Percentiles rank a stretch among this genome's conserved stretches.
Conservation (phyloP, 2,329 filamentous ascomycete genomes). For the Teratosphaeriaceae sp. region DNA sequence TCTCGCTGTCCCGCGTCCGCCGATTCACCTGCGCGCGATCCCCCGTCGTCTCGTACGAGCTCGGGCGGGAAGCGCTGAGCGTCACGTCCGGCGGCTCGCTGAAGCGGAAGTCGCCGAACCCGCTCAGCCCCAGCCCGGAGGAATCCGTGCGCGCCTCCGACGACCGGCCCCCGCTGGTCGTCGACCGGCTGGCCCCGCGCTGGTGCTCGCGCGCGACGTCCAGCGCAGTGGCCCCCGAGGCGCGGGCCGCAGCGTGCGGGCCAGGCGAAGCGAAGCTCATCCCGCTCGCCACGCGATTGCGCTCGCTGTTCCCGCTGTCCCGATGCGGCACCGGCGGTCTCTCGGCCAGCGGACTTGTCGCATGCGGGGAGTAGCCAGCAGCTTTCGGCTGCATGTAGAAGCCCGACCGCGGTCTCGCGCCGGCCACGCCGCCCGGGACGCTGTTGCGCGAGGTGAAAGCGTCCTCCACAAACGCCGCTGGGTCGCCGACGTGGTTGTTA, state of each 20-base stretch:
- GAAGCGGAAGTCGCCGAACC: conserved; percentile 15
- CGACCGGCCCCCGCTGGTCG: neutral
- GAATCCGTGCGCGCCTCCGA: neutral
- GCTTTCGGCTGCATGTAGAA: conserved; percentile 19
- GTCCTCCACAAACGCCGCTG: conserved; percentile 5
- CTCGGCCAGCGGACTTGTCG: conserved; percentile 4
- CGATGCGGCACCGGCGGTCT: conserved; percentile 15
- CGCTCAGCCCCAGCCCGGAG: conserved; percentile 8
- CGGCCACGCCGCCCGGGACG: conserved; percentile 5
- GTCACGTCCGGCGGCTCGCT: conserved; percentile 10
- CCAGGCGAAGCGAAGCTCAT: conserved; percentile 15
- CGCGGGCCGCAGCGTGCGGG: too few relatives aligned
- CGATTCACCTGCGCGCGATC: neutral
- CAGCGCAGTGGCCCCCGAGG: neutral
- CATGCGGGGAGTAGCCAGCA: conserved; percentile 9
- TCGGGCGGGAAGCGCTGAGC: conserved; percentile 4
- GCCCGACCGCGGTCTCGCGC: conserved; percentile 7
- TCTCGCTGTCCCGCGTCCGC: conserved; percentile 9
- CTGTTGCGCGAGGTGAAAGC: conserved; percentile 1
- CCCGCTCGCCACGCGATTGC: conserved; percentile 17
- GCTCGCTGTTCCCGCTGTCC: conserved; percentile 21
- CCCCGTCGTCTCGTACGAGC: conserved; percentile 2
- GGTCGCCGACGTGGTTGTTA: neutral
- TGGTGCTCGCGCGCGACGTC: too few relatives aligned
- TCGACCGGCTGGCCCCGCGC: too few relatives aligned